These are phyloP conservation scores for Cutaneotrichosporon sp. DNA, from an alignment of 1,284 basidiomycete species.

Conservation along the genomic window DNA sequence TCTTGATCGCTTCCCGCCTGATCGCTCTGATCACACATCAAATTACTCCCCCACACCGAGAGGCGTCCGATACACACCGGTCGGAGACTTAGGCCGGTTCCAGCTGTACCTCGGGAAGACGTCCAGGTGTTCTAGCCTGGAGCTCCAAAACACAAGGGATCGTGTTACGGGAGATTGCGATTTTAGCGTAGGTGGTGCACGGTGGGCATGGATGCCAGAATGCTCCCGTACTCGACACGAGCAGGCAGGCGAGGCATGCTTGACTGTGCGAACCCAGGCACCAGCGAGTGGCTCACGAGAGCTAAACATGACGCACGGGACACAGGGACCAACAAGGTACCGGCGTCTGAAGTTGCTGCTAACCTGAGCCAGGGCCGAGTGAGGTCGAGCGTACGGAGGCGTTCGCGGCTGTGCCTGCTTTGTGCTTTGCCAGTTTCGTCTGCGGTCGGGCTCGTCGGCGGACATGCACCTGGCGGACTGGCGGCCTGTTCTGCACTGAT, in stretches of 20 bases:
- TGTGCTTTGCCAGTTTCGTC: no score
- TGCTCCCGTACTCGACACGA: not conserved
- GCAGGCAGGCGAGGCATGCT: not conserved
- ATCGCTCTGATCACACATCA: no score
- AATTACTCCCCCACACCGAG: no score
- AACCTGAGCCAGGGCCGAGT: conserved; percentile 1
- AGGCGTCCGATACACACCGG: no score
- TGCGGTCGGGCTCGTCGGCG: no score
- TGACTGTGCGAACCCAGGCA: not conserved
- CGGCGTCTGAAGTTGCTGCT: not conserved
- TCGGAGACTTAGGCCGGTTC: no score
- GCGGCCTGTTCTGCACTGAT: not conserved
- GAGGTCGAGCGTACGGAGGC: not conserved
- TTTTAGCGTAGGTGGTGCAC: no score
- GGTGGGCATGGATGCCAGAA: not conserved
- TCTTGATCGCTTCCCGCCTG: no score
- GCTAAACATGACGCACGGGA: not conserved
- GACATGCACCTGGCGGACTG: no score
- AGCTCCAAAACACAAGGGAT: not conserved
- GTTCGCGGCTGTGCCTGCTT: no score
- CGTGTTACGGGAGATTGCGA: not conserved
- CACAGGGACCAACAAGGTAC: not conserved
- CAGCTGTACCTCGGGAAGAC: not conserved
- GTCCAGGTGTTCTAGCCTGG: not conserved
- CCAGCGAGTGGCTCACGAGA: not conserved